phyloP scores from a whole-genome alignment of 148 eudicot species.

The Dianthus caryophyllus region DNA sequence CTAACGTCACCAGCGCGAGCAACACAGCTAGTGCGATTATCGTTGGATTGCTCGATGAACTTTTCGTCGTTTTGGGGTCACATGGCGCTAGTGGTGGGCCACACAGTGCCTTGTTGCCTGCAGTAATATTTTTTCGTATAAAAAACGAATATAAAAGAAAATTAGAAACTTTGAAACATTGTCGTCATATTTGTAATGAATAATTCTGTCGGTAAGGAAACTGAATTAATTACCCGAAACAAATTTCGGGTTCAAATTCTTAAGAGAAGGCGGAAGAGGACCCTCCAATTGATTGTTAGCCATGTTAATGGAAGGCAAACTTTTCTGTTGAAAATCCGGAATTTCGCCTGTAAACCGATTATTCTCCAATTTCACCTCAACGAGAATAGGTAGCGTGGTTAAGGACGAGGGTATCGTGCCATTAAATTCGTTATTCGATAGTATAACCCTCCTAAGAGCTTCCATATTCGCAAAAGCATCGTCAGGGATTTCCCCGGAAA shows the following conservation, averaged over 20 bases:
- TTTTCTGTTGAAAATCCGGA: slow-evolving; percentile 33
- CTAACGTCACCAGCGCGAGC: slow-evolving; percentile 27
- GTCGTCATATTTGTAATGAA: neutral
- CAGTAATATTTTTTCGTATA: neutral
- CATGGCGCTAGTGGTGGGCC: slow-evolving; percentile 57
- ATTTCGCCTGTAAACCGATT: slow-evolving; percentile 57
- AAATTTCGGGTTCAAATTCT: slow-evolving; percentile 7
- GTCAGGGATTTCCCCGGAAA: slow-evolving; percentile 53
- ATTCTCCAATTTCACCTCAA: slow-evolving; percentile 50
- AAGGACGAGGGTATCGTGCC: slow-evolving; percentile 68
- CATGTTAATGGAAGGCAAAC: slow-evolving; percentile 31
- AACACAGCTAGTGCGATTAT: slow-evolving; percentile 20
- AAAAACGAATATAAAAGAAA: too few relatives aligned
- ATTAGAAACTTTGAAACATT: neutral
- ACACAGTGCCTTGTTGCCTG: slow-evolving; percentile 71
- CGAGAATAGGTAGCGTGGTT: slow-evolving; percentile 37
- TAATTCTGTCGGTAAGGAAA: neutral
- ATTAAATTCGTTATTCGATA: slow-evolving; percentile 48
- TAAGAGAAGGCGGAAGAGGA: slow-evolving; percentile 48
- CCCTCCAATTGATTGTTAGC: slow-evolving; percentile 70
- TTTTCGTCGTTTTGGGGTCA: neutral
- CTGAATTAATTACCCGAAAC: slow-evolving; percentile 14
- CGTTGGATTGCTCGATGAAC: slow-evolving; percentile 14
- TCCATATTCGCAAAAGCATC: slow-evolving; percentile 63
- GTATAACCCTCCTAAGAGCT: slow-evolving; percentile 49